These are phyloP conservation scores for Platismatia glauca DNA, from an alignment of 495 filamentous ascomycete genomes.

Conservation along the genomic window DNA sequence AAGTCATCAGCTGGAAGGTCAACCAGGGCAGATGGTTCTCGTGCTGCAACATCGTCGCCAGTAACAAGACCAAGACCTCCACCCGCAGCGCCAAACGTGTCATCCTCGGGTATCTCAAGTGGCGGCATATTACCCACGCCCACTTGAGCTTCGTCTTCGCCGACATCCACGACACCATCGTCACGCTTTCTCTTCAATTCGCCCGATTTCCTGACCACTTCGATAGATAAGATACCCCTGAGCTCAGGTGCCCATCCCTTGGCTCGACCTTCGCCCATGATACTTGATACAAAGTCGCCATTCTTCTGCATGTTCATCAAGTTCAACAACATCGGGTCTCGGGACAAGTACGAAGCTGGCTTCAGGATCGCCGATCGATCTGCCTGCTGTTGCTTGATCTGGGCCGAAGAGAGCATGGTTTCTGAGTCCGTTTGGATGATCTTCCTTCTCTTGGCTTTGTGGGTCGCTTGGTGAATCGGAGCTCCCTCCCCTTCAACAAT, in stretches of 20 bases:
- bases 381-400: constrained; percentile 70
- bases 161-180: constrained; percentile 73
- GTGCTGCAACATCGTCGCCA: constrained; percentile 42
- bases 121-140: constrained; percentile 51
- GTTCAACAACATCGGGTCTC: constrained; percentile 75
- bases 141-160: constrained; percentile 45
- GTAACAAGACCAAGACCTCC: constrained; percentile 44
- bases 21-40: constrained; percentile 42
- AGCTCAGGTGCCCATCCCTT: constrained; percentile 85
- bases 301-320: constrained; percentile 85
- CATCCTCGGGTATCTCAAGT: constrained; percentile 64
- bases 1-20: constrained; percentile 60
- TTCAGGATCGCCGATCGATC: constrained; percentile 75
- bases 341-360: constrained; percentile 66
- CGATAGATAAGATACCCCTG: constrained; percentile 72
- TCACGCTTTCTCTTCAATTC: constrained; percentile 93
- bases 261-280: constrained; percentile 66
- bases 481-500: constrained; percentile 42
- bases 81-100: constrained; percentile 36
- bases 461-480: constrained; percentile 47
- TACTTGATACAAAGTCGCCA: constrained; percentile 71
- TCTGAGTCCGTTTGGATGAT: constrained; percentile 59
- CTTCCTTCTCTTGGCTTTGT: constrained; percentile 68
- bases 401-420: constrained; percentile 46
- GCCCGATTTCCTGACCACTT: constrained; percentile 63